A percentile compares a stretch with the other conserved stretches of the same genome.
phyloP scores from a whole-genome alignment of 495 filamentous ascomycete genomes.

The Hypoxylon fuscum region DNA sequence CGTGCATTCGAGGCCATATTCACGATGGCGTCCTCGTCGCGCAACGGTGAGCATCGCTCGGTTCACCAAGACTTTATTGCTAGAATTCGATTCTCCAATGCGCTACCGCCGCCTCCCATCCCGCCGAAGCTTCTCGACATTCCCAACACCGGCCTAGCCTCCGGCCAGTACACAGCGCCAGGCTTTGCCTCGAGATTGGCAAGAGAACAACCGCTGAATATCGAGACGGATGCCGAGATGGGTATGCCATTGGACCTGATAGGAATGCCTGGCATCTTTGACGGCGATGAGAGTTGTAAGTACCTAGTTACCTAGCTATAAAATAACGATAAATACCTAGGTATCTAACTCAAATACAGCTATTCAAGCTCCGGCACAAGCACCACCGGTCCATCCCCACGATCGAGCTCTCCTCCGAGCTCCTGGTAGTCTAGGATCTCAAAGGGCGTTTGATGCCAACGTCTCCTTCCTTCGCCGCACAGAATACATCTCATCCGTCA shows the following conservation, averaged over 20 bases:
- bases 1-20: conserved; percentile 23
- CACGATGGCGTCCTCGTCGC: conserved; percentile 56
- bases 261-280: conserved; percentile 91
- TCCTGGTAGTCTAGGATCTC: conserved; percentile 82
- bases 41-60: conserved; percentile 63
- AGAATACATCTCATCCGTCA: conserved; percentile 87
- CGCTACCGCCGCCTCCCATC: conserved; percentile 88
- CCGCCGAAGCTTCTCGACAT: conserved; percentile 97
- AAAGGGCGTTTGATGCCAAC: conserved; percentile 66
- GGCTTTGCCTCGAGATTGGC: conserved; percentile 87
- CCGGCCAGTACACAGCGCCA: conserved; percentile 83
- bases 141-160: conserved; percentile 85
- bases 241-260: conserved; percentile 97
- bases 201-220: conserved; percentile 90
- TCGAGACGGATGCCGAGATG: conserved; percentile 96
- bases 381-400: conserved; percentile 76
- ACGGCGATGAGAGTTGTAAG: conserved; percentile 95
- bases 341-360: conserved; percentile 60
- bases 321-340: background rate
- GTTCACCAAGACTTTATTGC: conserved; percentile 97
- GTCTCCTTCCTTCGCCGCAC: conserved; percentile 96
- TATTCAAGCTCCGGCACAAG: conserved; percentile 77
- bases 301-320: conserved; percentile 29
- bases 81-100: conserved; percentile 92
- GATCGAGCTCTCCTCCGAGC: conserved; percentile 84